Base-by-base conservation (phyloP, 2,329 filamentous ascomycete genomes). In the Diaporthe sp. region DNA sequence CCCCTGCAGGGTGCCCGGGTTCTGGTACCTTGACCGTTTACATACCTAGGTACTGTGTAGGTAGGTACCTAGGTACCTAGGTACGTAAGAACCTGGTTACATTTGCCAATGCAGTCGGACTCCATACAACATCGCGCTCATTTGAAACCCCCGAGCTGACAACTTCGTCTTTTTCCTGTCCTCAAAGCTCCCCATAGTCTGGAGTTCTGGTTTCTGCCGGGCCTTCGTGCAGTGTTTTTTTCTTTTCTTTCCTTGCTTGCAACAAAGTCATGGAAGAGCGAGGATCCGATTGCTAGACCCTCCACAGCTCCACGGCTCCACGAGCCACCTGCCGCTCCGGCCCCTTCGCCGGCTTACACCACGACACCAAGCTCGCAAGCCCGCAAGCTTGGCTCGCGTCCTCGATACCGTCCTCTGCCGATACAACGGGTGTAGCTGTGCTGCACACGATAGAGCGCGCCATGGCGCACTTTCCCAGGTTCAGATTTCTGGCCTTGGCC, bases 401-500 rank as follows among this genome's bases (percentile, higher is more conserved):
- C 59, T 55, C 56, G 32, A 42, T 4, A 44, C 42, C 56, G 17
- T 42, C 30, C 10, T 22, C 59, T 32, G 44, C 37, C 27, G 50
- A 61, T 27, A 73, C 59, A n/a, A 50, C 70, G 63, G 25, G 71
- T 71, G 61, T 71, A 66, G 65, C 68, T 68, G 53, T 65, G 72
- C 72, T 74, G 47, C 74, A 72, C 61, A 32, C 39, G 17, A 55
- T 53, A 32, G 47, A 71, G 56, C 61, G 37, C 63, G 72, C 53
- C 78, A 92, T 92, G 90, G 88, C 88, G 76, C 82, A 85, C 75
- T 85, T 88, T 78, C 86, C 85, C 78, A 94, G 96, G 81, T 90
- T 94, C 81, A 93, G 92, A 81, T 98, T 99, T 83, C 85, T 98
- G 83, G 92, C 93, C 82, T 91, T 97, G 81, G 97, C 97, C 79